Percentiles rank a stretch among this genome's conserved stretches.
Evolutionary conservation across 495 filamentous ascomycete species (phyloP).

Genomic region (Chaetomidium leptoderma): DNA sequence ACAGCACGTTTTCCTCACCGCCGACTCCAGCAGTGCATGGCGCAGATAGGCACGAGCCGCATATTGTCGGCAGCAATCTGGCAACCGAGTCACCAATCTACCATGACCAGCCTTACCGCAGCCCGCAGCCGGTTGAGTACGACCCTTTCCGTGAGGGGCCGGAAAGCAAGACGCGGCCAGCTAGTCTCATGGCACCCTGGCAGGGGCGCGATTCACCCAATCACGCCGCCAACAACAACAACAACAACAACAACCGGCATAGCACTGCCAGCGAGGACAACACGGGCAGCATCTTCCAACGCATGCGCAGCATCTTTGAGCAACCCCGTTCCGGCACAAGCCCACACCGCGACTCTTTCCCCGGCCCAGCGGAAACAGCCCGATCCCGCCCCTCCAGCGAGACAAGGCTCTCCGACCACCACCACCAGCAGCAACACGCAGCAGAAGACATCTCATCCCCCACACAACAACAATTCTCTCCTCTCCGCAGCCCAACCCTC

Average conservation of each 20-base stretch:
- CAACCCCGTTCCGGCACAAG: constrained; percentile 10
- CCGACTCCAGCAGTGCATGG: constrained; percentile 18
- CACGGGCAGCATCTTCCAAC: constrained; percentile 29
- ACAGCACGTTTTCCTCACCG: constrained; percentile 20
- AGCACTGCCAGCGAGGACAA: neutral
- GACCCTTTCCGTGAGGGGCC: neutral
- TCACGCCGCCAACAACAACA: neutral
- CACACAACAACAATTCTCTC: neutral
- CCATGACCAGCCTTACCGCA: neutral
- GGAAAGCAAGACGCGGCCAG: neutral
- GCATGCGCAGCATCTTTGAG: constrained; percentile 36
- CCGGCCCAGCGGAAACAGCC: neutral
- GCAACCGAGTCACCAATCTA: neutral
- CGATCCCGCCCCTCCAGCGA: neutral
- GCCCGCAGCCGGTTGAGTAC: neutral
- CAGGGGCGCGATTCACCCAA: neutral
- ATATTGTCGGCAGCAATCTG: neutral
- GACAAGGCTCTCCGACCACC: neutral
- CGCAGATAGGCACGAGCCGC: constrained; percentile 7
- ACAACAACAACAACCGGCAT: neutral
- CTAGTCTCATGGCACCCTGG: neutral
- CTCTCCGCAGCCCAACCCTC: neutral
- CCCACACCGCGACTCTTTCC: neutral
- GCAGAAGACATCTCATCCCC: neutral
- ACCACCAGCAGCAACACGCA: neutral